Percentiles rank a stretch among this genome's conserved stretches.
Evolutionary conservation across 331 rosid species (phyloP).

Genomic region (Spiraea crenata): DNA sequence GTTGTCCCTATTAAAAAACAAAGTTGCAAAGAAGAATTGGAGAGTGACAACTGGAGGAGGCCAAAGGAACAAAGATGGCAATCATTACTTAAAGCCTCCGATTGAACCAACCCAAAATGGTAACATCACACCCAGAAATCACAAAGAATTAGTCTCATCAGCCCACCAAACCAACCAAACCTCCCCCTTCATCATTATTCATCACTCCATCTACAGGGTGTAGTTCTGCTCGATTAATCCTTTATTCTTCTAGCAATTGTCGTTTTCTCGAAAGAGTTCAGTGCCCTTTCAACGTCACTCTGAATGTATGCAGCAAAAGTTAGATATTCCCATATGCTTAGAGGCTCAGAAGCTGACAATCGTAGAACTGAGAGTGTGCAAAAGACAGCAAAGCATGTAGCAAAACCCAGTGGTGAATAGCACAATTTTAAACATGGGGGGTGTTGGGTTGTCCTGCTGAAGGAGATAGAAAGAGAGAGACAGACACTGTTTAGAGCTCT

Average conservation of each 20-base stretch:
- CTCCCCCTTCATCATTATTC: not conserved
- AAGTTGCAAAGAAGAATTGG: slow-evolving; percentile 27
- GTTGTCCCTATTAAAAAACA: slow-evolving; percentile 15
- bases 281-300: slow-evolving; percentile 66
- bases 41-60: slow-evolving; percentile 68
- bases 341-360: slow-evolving; percentile 64
- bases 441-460: slow-evolving; percentile 13
- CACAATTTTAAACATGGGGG: slow-evolving; percentile 41
- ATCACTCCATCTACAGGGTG: not conserved
- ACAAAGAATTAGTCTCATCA: slow-evolving; percentile 38
- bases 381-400: slow-evolving; percentile 52
- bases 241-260: not conserved
- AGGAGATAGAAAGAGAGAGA: slow-evolving; percentile 21
- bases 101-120: slow-evolving; percentile 33
- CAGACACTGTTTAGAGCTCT: slow-evolving; percentile 34
- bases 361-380: slow-evolving; percentile 79
- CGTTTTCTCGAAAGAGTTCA: slow-evolving; percentile 36
- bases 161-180: slow-evolving; percentile 29
- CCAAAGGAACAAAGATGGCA: slow-evolving; percentile 71
- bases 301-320: slow-evolving; percentile 28
- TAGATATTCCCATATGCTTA: slow-evolving; percentile 37
- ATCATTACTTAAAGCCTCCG: slow-evolving; percentile 55
- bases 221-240: no score
- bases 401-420: slow-evolving; percentile 29
- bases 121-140: slow-evolving; percentile 25